phyloP scores from a whole-genome alignment of 345 rosid species.

The Heritiera fomes region DNA sequence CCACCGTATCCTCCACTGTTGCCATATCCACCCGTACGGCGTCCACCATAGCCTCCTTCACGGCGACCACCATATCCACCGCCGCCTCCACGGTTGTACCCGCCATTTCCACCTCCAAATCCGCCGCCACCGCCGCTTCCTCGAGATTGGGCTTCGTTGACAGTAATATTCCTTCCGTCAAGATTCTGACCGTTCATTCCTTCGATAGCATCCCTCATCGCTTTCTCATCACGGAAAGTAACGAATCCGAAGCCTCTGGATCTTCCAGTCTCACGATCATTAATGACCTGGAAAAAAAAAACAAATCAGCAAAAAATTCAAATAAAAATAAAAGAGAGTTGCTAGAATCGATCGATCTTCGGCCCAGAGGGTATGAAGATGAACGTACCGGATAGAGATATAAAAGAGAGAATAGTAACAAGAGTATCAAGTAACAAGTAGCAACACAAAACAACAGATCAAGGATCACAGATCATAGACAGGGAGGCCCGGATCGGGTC shows the following conservation, averaged over 20 bases:
- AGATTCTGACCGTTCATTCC: conserved; percentile 85
- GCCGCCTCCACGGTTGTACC: conserved; percentile 42
- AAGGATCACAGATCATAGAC: conserved; percentile 43
- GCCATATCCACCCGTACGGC: conserved; percentile 44
- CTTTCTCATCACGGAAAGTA: conserved; percentile 68
- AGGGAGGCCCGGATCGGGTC: conserved; percentile 34
- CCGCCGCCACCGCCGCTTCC: conserved; percentile 48
- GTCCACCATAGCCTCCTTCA: conserved; percentile 36
- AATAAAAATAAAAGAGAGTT: not conserved
- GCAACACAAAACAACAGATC: conserved; percentile 68
- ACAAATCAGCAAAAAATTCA: not conserved
- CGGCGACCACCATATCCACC: conserved; percentile 40
- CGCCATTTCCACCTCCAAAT: conserved; percentile 33
- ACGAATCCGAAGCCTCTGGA: conserved; percentile 88
- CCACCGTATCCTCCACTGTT: conserved; percentile 28
- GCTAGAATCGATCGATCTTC: conserved; percentile 68
- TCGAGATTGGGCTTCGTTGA: conserved; percentile 81
- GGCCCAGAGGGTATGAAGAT: conserved; percentile 64
- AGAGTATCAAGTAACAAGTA: conserved; percentile 48
- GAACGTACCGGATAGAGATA: conserved; percentile 79
- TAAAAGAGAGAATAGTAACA: conserved; percentile 66
- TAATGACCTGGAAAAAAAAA: conserved; percentile 46
- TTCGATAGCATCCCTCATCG: conserved; percentile 79
- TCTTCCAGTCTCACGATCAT: conserved; percentile 83
- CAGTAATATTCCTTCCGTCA: conserved; percentile 76